Conservation (phyloP, 805 yeast species). For the Barnettozyma pratensis region DNA sequence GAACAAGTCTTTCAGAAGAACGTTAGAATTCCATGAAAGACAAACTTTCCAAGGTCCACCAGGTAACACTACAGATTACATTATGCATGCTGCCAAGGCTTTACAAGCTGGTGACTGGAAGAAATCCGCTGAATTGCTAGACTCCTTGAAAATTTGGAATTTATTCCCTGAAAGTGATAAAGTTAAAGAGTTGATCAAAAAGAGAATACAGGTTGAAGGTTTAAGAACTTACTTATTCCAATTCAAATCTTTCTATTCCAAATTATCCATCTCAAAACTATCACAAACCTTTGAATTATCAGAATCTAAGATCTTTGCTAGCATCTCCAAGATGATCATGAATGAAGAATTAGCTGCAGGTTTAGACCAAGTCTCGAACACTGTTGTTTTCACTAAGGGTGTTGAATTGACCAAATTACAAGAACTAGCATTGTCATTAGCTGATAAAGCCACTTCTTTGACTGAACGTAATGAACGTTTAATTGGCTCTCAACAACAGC, state of each 20-base stretch:
- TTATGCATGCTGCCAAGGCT: slow-evolving; percentile 87
- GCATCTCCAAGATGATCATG: slow-evolving; percentile 71
- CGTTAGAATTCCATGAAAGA: slow-evolving; percentile 88
- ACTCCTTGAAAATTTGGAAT: slow-evolving; percentile 80
- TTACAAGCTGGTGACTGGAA: slow-evolving; percentile 90
- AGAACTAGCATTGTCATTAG: slow-evolving; percentile 78
- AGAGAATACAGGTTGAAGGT: slow-evolving; percentile 83
- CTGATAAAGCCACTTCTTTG: slow-evolving; percentile 72
- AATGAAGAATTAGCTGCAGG: slow-evolving; percentile 73
- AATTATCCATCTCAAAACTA: slow-evolving; percentile 64
- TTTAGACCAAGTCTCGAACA: slow-evolving; percentile 59
- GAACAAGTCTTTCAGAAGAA: slow-evolving; percentile 83
- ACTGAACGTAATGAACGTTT: slow-evolving; percentile 83
- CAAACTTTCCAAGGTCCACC: slow-evolving; percentile 97
- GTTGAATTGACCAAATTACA: slow-evolving; percentile 81
- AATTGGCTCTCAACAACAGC: slow-evolving; percentile 54
- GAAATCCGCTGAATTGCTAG: slow-evolving; percentile 64
- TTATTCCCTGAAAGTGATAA: slow-evolving; percentile 65
- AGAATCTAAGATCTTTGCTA: slow-evolving; percentile 49
- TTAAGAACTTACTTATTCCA: slow-evolving; percentile 89
- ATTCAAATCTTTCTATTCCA: slow-evolving; percentile 70
- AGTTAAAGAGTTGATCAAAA: slow-evolving; percentile 65
- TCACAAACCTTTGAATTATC: slow-evolving; percentile 62
- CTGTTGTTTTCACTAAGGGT: slow-evolving; percentile 66
- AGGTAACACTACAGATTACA: slow-evolving; percentile 89